Evolutionary conservation across 2,329 filamentous ascomycete species (phyloP), one percentile per base, ranked within the genome.

Genomic region (Seiridium unicorne): DNA sequence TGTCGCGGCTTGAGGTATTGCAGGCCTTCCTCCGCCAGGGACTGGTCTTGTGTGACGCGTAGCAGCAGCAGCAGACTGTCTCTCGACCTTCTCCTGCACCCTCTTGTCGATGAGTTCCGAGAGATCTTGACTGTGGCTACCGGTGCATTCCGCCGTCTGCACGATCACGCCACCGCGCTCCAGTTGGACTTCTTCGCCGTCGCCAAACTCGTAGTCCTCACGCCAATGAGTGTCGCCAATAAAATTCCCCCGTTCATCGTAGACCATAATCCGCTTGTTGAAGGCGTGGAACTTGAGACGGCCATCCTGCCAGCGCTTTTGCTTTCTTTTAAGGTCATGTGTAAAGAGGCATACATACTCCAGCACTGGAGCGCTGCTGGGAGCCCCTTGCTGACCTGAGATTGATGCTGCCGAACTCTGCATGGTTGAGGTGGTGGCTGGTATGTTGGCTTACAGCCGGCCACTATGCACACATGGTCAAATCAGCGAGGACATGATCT

Each of bases 231-330:
- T 86, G 72, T 97, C 93, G 3, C 93, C 93, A 35, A 97, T 83
- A 65, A 89, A 92, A 71, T 93, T 92, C 0, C 90, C 87, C 2
- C 85, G 80, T 51, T 91, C 87, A 72, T 97, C 93, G 68, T 95
- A 94, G 5, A 96, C 91, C 91, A 97, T 96, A 61, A 95, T 80
- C 4, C 92, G 87, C 70, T 88, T 91, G 77, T 97, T 97, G 84
- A 96, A 97, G 0, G 90, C 89, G 71, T 97, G 93, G 65, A 89
- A 96, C 64, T 89, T 90, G 62, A 97, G 84, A 56, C 87, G 87
- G 42, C 94, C 93, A 88, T 97, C 93, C 69, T 96, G 92, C 93
- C 93, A 97, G 62, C 91, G 83, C 73, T 97, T 97, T 67, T 92
- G 88, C 77, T 97, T 97, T 59, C 91, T 87, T 56, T 88, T 87